Evolutionary conservation across 2,329 filamentous ascomycete species (phyloP), one percentile per base, ranked within the genome.

Genomic region (Exophiala phaeomuriformis): DNA sequence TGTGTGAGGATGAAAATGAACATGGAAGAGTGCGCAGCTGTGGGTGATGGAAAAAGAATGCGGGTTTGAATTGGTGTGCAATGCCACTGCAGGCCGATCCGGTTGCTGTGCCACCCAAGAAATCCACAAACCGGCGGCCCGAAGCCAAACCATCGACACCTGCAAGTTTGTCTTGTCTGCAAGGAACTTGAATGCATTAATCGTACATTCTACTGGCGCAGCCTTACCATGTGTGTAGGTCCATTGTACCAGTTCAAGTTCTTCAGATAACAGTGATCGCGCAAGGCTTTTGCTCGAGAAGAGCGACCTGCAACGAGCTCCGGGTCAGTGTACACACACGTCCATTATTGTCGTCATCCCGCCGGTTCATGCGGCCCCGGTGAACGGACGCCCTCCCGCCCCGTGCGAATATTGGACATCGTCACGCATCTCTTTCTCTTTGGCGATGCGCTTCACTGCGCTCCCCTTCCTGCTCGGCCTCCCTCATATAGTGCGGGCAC

Each of bases 381-480:
- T 58, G 50, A 58, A 51, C 37, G 19, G 33, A 19, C 40, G 33
- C 30, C 29, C 7, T 12, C 47, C 49, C 35, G 29, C 9, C 31
- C 40, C 35, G 36, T 50, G 36, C 51, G 32, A 49, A 42, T n/a
- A 39, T 19, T 29, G 5, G 7, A 31, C 49, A n/a, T 29, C 35
- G 41, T 28, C 19, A 41, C 10, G 39, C 12, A 19, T 19, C 19
- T 19, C 19, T 19, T 19, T 41, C 10, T 19, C 3, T 39, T 31
- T 36, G 37, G 49, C 51, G 27, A 59, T 59, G 57, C 53, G 51
- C 49, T 35, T 28, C 36, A 48, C 31, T 36, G 49, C 47, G 37
- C 41, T 37, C 12, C 29, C 43, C 29, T 19, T 50, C 33, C 30
- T 51, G 37, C 19, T 44, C 31, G 39, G 36, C 12, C 39, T 57